Base-by-base conservation (phyloP, 2,329 filamentous ascomycete species). In the Colletotrichum tropicicola region DNA sequence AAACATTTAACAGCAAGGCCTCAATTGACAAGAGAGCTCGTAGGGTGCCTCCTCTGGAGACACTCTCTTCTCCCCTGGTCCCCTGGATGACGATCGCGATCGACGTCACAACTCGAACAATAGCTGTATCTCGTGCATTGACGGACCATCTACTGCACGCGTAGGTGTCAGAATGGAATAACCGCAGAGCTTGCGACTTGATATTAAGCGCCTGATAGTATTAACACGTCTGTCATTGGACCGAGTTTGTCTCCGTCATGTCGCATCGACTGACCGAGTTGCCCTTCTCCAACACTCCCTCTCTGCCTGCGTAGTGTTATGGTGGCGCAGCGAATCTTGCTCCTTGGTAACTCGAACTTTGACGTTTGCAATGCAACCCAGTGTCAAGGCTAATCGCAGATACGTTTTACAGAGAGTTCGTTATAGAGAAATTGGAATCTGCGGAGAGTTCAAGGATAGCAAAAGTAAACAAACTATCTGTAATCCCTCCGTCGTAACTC, bases 371-470 rank as follows among this genome's bases (percentile, higher is more conserved):
- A n/a, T n/a, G n/a, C n/a, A n/a, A n/a, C n/a, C n/a, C n/a, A n/a
- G n/a, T n/a, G n/a, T n/a, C n/a, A n/a, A n/a, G n/a, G n/a, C n/a
- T n/a, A n/a, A n/a, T n/a, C n/a, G n/a, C n/a, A n/a, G n/a, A n/a
- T n/a, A n/a, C n/a, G n/a, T n/a, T 25, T 39, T 12, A 27, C 13
- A 41, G 15, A 10, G 6, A 32, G n/a, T n/a, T n/a, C n/a, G n/a
- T n/a, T n/a, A n/a, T n/a, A 45, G 52, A 30, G 25, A 52, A 48
- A 52, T 28, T 53, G 47, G 60, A 19, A 25, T 59, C 37, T 52
- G 23, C 60, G 25, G 47, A 53, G 28, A 63, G 53, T 56, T 58
- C 37, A 28, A 28, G 49, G 32, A 28, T 52, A 35, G 7, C 13
- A 17, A 51, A 52, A 53, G n/a, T n/a, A n/a, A n/a, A n/a, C n/a